Evolutionary conservation across 345 rosid genomes (phyloP), one percentile per base, ranked within the genome.

Genomic region (Citrus sp.): DNA sequence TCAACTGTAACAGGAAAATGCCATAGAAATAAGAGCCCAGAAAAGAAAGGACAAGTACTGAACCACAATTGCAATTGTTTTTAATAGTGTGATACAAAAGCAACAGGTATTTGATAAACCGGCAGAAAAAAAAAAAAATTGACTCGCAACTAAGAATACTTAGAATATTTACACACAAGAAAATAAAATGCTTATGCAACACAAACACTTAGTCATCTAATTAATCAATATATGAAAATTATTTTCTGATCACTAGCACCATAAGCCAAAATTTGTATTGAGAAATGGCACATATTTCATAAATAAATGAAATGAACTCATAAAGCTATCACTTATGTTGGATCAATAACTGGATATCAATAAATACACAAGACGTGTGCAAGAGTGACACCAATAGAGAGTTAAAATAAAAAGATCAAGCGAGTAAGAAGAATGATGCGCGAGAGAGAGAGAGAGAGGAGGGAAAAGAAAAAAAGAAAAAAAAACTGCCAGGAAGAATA

Each of bases 1-100:
- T 92, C 83, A 94, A 78, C 97, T 94, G 98, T 67, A 77, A 68
- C 25, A 79, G 77, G 18, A 80, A 73, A 67, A 65, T 49, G 12
- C 42, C 25, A 77, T 21, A 68, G 56, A 6, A 70, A 56, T 30
- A 25, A 51, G 18, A 59, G 28, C 19, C 54, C 54, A 49, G 9
- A 58, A 64, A 65, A 1, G 37, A 55, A 13, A 49, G 62, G 63
- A 49, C 55, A 49, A 59, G 67, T 54, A 56, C 32, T 55, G 18
- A 72, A 60, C 63, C 62, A 30, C 14, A 62, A 62, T 37, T 8
- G 22, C 25, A 25, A 14, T 73, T 37, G 55, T 28, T 59, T 58
- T 58, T 14, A 18, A 68, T 16, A 6, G 56, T 61, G 61, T 12
- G 24, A 35, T 25, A 22, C 9, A 14, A 18, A 74, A 59, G 18